phyloP scores from a whole-genome alignment of 2,329 filamentous ascomycete genomes.

The Calonectria hawksworthii region DNA sequence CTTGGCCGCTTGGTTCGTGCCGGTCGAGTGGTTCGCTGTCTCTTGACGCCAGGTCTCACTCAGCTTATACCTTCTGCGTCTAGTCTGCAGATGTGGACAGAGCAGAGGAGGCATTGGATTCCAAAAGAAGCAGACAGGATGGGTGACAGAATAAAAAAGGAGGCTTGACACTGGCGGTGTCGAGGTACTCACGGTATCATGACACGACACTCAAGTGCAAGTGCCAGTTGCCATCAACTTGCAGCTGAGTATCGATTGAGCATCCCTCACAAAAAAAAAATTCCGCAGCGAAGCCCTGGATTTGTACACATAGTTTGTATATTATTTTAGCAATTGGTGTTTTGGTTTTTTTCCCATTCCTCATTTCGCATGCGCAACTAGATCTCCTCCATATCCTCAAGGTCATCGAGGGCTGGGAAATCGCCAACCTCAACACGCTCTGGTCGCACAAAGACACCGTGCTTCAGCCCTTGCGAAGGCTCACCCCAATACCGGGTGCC shows the following conservation, averaged over 20 bases:
- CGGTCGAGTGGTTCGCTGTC: conserved; percentile 8
- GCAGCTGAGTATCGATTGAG: neutral
- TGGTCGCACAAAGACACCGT: conserved; percentile 83
- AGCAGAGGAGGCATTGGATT: neutral
- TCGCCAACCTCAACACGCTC: conserved; percentile 84
- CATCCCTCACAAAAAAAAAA: neutral
- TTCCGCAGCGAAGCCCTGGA: neutral
- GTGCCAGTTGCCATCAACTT: neutral
- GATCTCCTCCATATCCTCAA: conserved; percentile 85
- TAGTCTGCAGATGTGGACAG: neutral
- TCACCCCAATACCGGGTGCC: conserved; percentile 78
- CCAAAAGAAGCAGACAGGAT: neutral
- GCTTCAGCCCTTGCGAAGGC: conserved; percentile 71
- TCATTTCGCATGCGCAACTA: conserved; percentile 45
- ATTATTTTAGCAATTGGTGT: neutral
- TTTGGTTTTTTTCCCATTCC: neutral
- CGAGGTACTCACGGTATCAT: neutral
- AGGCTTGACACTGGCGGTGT: conserved; percentile 3
- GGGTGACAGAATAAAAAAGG: neutral
- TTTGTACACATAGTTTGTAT: neutral
- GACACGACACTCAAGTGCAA: neutral
- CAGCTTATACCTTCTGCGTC: neutral
- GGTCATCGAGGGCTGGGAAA: conserved; percentile 77
- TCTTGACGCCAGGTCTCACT: conserved; percentile 6
- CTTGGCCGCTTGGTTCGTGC: conserved; percentile 5